phyloP scores from a whole-genome alignment of 2,329 filamentous ascomycete genomes.

The Clarireedia homoeocarpa region DNA sequence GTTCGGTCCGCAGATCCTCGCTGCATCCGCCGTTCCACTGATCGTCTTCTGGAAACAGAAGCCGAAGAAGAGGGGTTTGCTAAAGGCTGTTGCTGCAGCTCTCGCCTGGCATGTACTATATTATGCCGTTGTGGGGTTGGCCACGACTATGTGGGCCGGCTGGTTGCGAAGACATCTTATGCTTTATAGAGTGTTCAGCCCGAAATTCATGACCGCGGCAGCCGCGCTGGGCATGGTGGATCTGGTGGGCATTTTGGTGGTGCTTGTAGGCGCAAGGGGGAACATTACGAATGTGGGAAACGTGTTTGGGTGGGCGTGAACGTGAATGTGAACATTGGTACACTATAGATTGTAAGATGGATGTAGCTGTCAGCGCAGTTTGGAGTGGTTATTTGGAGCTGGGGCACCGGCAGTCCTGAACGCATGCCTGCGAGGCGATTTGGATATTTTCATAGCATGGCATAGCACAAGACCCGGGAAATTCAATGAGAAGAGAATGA shows the following conservation, averaged over 20 bases:
- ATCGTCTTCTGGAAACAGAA: conserved; percentile 84
- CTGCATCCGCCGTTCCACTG: conserved; percentile 70
- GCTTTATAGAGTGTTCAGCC: conserved; percentile 90
- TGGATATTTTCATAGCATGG: background rate
- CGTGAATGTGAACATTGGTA: background rate
- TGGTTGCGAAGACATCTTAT: conserved; percentile 86
- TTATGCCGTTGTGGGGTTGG: conserved; percentile 73
- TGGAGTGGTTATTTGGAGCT: background rate
- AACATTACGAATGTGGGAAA: conserved; percentile 75
- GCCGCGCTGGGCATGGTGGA: conserved; percentile 69
- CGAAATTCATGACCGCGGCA: conserved; percentile 79
- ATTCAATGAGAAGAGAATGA: too few relatives aligned
- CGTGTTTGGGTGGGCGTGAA: conserved; percentile 64
- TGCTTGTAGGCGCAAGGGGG: conserved; percentile 65
- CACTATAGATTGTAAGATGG: background rate
- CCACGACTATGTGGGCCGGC: conserved; percentile 86
- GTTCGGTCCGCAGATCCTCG: conserved; percentile 81
- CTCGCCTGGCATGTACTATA: conserved; percentile 71
- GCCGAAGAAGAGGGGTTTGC: conserved; percentile 48
- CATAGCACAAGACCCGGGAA: background rate
- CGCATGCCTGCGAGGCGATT: background rate
- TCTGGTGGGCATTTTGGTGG: conserved; percentile 60
- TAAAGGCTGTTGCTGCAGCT: conserved; percentile 57
- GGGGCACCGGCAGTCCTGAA: background rate
- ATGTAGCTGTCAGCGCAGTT: background rate